Evolutionary conservation across 306 rosid genomes (phyloP).

Genomic region (Corylus avellana): DNA sequence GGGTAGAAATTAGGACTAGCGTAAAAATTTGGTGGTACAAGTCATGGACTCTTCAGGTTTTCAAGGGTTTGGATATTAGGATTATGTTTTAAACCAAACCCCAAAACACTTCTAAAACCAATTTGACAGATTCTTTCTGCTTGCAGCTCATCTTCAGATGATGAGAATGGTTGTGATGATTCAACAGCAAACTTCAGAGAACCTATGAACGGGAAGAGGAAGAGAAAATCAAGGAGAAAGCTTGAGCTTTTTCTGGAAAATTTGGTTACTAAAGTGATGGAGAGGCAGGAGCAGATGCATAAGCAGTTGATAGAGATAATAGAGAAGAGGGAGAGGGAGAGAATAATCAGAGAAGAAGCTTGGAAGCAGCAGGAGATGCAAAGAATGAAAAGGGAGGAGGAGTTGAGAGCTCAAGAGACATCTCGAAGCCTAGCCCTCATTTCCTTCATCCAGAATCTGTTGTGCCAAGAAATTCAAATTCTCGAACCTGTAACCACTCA

Average conservation of each 20-base stretch:
- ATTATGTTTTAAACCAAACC: not conserved
- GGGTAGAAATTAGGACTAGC: no score
- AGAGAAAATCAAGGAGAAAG: conserved; percentile 37
- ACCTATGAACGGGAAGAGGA: conserved; percentile 44
- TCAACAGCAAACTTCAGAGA: conserved; percentile 29
- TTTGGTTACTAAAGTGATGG: conserved; percentile 65
- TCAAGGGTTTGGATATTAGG: not conserved
- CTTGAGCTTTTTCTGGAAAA: conserved; percentile 54
- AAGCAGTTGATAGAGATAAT: conserved; percentile 62
- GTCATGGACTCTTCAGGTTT: not conserved
- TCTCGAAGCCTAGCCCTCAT: conserved; percentile 67
- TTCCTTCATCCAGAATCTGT: conserved; percentile 55
- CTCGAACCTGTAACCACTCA: conserved; percentile 43
- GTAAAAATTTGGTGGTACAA: not conserved
- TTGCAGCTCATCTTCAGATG: conserved; percentile 60
- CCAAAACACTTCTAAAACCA: not conserved
- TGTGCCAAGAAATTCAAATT: conserved; percentile 50
- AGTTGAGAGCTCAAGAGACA: conserved; percentile 63
- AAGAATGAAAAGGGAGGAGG: conserved; percentile 61
- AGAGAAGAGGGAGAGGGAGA: conserved; percentile 71
- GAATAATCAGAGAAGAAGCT: conserved; percentile 68
- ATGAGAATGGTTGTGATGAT: conserved; percentile 17
- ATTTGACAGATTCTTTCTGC: conserved; percentile 19
- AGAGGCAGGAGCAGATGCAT: conserved; percentile 83
- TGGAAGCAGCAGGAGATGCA: conserved; percentile 75